These are phyloP conservation scores for Phytopythium mirpurense DNA, from an alignment of 352 stramenopile genomes.

Conservation along the genomic window DNA sequence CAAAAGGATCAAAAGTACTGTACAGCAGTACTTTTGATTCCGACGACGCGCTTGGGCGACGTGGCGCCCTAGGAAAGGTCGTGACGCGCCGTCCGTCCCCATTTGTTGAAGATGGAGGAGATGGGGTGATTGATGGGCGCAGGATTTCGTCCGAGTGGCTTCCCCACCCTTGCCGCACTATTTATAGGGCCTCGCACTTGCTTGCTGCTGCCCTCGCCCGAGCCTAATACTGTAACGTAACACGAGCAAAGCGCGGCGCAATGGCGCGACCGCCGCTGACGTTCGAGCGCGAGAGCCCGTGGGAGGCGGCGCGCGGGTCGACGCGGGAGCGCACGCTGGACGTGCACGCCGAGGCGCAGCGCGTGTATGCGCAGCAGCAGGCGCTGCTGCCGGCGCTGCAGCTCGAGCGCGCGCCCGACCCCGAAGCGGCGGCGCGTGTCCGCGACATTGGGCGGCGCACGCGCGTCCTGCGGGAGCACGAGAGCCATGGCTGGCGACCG, in stretches of 20 bases:
- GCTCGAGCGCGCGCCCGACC: slow-evolving; percentile 39
- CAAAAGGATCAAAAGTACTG: no score
- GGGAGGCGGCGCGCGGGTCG: slow-evolving; percentile 45
- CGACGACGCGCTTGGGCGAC: slow-evolving; percentile 1
- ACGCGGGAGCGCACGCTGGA: slow-evolving; percentile 41
- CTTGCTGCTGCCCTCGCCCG: no score
- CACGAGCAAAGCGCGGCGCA: no score
- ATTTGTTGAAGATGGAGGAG: not conserved
- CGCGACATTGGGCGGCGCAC: slow-evolving; percentile 55
- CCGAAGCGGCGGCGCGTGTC: slow-evolving; percentile 34
- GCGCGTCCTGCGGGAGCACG: slow-evolving; percentile 44
- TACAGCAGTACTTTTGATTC: no score
- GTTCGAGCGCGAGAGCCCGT: slow-evolving; percentile 46
- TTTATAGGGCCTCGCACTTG: not conserved
- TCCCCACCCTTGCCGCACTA: not conserved
- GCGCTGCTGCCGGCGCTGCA: slow-evolving; percentile 45
- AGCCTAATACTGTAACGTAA: no score
- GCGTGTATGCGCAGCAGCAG: slow-evolving; percentile 47
- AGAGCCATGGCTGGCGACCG: slow-evolving; percentile 19
- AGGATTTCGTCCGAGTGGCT: not conserved
- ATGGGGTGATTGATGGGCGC: not conserved
- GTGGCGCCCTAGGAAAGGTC: not conserved
- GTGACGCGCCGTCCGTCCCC: slow-evolving; percentile 2
- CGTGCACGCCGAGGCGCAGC: slow-evolving; percentile 49
- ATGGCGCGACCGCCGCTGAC: slow-evolving; percentile 8